Evolutionary conservation across 805 yeast genomes (phyloP).

Genomic region (Kodamaea laetipori): DNA sequence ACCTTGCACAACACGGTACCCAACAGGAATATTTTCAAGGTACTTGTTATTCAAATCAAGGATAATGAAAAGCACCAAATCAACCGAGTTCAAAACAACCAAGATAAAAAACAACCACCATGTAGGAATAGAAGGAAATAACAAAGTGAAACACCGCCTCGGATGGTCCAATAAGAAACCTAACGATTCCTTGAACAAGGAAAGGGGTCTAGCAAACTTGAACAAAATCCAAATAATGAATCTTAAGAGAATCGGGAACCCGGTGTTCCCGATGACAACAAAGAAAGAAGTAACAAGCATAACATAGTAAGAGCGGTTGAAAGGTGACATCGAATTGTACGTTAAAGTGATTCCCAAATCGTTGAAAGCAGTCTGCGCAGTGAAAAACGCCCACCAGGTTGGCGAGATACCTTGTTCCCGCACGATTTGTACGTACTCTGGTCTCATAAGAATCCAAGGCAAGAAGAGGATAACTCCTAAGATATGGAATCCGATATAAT

Average conservation of each 20-base stretch:
- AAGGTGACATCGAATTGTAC: conserved; percentile 75
- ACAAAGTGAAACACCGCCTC: conserved; percentile 89
- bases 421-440: conserved; percentile 46
- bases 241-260: conserved; percentile 83
- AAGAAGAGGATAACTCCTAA: conserved; percentile 53
- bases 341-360: conserved; percentile 85
- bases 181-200: conserved; percentile 69
- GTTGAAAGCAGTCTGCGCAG: conserved; percentile 76
- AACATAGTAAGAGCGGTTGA: conserved; percentile 63
- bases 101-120: conserved; percentile 89
- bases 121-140: conserved; percentile 91
- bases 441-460: conserved; percentile 53
- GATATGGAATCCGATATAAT: conserved; percentile 77
- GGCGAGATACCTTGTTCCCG: conserved; percentile 64
- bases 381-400: conserved; percentile 93
- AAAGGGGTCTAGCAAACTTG: conserved; percentile 65
- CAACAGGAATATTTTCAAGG: conserved; percentile 57
- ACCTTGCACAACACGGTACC: conserved; percentile 77
- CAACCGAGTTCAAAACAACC: conserved; percentile 70
- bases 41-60: conserved; percentile 60
- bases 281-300: conserved; percentile 66
- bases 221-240: conserved; percentile 79
- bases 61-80: conserved; percentile 76
- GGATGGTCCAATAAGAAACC: conserved; percentile 93
- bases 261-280: conserved; percentile 91